Conservation (phyloP, 805 yeast genomes). For the Ogataea glucozyma region DNA sequence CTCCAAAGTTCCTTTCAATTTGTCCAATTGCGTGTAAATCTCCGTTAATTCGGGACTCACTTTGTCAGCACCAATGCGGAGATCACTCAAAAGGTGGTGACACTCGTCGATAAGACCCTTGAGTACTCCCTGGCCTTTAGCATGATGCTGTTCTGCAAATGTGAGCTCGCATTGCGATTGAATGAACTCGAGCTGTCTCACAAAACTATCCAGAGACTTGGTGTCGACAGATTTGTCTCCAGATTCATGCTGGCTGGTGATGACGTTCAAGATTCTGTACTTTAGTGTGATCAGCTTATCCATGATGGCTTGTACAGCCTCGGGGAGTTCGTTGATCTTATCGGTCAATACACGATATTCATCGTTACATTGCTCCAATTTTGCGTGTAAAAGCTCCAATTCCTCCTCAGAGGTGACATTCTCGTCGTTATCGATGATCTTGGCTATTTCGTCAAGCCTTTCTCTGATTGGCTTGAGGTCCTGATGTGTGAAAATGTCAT, state of each 20-base stretch:
- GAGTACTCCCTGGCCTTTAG: constrained; percentile 47
- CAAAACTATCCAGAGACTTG: constrained; percentile 28
- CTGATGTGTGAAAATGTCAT: constrained; percentile 77
- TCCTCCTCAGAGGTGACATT: constrained; percentile 44
- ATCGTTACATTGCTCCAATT: constrained; percentile 61
- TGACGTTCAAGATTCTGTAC: constrained; percentile 54
- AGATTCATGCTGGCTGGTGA: constrained; percentile 49
- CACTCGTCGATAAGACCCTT: constrained; percentile 85
- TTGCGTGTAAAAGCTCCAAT: constrained; percentile 55
- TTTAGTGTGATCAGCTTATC: constrained; percentile 64
- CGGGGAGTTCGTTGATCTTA: constrained; percentile 53
- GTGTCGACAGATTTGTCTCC: constrained; percentile 8
- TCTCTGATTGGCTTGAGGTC: constrained; percentile 78
- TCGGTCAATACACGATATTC: constrained; percentile 59
- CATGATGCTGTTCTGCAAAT: constrained; percentile 17
- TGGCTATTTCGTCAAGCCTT: constrained; percentile 68
- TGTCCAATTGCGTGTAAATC: constrained; percentile 62
- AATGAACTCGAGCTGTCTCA: constrained; percentile 24
- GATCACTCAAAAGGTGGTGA: constrained; percentile 69
- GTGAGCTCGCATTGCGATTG: constrained; percentile 27
- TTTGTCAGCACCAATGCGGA: constrained; percentile 47
- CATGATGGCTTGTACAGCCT: constrained; percentile 51
- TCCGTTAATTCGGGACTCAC: constrained; percentile 54
- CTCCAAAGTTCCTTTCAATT: constrained; percentile 72
- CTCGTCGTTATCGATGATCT: constrained; percentile 57